A percentile compares a stretch with the other conserved stretches of the same genome.
Conservation (phyloP, 2,329 filamentous ascomycete genomes). For the Calonectria pseudoturangicola region DNA sequence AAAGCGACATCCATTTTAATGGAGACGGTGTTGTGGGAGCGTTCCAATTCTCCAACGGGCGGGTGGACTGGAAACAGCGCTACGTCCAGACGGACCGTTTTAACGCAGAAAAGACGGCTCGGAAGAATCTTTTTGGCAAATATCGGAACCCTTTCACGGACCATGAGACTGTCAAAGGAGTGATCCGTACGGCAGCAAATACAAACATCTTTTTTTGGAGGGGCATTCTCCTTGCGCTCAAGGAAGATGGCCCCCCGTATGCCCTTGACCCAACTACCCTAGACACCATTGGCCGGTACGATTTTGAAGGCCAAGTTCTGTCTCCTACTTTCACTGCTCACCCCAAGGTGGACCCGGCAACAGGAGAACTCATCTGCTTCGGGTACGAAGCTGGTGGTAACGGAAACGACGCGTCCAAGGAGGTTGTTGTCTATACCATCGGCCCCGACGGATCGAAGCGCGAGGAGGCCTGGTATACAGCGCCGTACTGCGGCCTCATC, state of each 20-base stretch:
- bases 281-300: constrained; percentile 24
- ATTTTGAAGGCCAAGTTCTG: constrained; percentile 30
- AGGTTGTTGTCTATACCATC: neutral
- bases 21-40: constrained; percentile 39
- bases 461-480: constrained; percentile 14
- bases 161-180: constrained; percentile 17
- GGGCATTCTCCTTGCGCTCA: constrained; percentile 11
- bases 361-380: constrained; percentile 6
- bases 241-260: constrained; percentile 27
- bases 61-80: neutral
- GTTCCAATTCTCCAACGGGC: neutral
- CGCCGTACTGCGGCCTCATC: constrained; percentile 1
- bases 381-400: constrained; percentile 29
- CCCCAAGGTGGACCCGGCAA: constrained; percentile 25
- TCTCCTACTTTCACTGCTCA: constrained; percentile 27
- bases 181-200: constrained; percentile 13
- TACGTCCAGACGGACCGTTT: constrained; percentile 9
- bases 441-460: neutral
- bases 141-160: constrained; percentile 29
- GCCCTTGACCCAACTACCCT: constrained; percentile 19
- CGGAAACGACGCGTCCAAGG: constrained; percentile 3
- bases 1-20: constrained; percentile 41
- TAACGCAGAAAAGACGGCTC: neutral
- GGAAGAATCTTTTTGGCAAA: constrained; percentile 32
- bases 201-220: constrained; percentile 25